Conservation (phyloP, 495 filamentous ascomycete genomes). For the Tuber umbilicatum region DNA sequence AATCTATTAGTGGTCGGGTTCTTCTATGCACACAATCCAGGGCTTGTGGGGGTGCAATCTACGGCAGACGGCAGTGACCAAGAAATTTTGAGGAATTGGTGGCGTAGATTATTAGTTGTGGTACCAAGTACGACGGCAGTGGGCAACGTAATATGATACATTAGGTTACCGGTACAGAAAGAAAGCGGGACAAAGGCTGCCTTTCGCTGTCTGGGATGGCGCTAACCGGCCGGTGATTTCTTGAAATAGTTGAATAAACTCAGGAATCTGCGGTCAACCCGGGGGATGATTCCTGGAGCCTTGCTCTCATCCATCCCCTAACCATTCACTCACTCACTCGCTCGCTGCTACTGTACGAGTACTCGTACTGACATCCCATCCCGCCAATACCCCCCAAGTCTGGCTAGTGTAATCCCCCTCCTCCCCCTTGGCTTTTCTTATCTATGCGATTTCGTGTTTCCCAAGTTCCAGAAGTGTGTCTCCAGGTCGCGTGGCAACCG, state of each 20-base stretch:
- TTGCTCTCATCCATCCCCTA: background rate
- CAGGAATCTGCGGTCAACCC: background rate
- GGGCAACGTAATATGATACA: background rate
- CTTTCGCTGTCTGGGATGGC: background rate
- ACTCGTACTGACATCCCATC: background rate
- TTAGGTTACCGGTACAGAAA: background rate
- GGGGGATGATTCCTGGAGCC: background rate
- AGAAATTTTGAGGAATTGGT: background rate
- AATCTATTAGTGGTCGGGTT: background rate
- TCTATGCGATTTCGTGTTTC: background rate
- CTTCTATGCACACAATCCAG: background rate
- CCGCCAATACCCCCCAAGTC: background rate
- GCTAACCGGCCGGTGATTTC: background rate
- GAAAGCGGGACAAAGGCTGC: background rate
- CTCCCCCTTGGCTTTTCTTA: background rate
- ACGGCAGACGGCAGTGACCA: too few species aligned
- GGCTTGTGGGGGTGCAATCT: background rate
- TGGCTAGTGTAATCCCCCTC: background rate
- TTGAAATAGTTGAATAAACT: background rate
- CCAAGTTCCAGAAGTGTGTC: background rate
- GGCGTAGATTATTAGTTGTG: background rate
- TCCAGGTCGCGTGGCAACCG: constrained; percentile 1
- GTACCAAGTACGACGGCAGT: too few species aligned
- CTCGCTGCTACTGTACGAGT: too few species aligned
- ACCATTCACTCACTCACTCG: background rate